Evolutionary conservation across 306 rosid genomes (phyloP).

Genomic region (Sesbania bispinosa): DNA sequence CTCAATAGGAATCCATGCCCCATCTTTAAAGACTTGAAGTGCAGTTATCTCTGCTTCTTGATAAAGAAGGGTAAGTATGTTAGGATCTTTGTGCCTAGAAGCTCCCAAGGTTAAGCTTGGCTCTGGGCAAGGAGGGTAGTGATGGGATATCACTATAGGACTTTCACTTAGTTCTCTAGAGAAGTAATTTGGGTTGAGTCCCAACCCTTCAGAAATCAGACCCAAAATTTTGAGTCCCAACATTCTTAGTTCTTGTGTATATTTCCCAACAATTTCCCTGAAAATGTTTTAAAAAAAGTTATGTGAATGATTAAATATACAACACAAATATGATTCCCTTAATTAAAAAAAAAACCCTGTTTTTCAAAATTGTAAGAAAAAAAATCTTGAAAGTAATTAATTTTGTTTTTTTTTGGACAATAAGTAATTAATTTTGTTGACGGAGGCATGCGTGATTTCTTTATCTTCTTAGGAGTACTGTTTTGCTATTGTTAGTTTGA

Average conservation of each 20-base stretch:
- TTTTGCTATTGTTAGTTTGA: no score
- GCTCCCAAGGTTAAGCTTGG: no score
- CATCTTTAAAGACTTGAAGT: slow-evolving; percentile 49
- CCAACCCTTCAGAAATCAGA: slow-evolving; percentile 50
- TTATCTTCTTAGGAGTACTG: no score
- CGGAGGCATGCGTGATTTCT: no score
- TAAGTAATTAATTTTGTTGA: no score
- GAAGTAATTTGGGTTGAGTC: slow-evolving; percentile 33
- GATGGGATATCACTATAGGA: slow-evolving; percentile 39
- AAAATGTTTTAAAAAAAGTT: neutral
- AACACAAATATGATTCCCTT: no score
- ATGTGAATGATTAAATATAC: neutral
- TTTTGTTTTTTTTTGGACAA: no score
- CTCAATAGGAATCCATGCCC: slow-evolving; percentile 35
- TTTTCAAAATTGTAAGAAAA: no score
- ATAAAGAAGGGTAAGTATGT: no score
- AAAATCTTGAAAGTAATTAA: no score
- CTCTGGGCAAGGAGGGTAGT: no score
- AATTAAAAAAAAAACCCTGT: neutral
- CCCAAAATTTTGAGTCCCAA: slow-evolving; percentile 41
- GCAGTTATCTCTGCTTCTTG: slow-evolving; percentile 38
- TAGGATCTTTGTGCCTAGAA: no score
- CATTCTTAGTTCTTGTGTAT: slow-evolving; percentile 30
- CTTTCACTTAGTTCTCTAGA: slow-evolving; percentile 26
- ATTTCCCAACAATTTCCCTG: slow-evolving; percentile 58